A percentile compares a stretch with the other conserved stretches of the same genome.
Conservation (phyloP, 2,329 filamentous ascomycete genomes). For the Ophidiomyces ophidiicola region DNA sequence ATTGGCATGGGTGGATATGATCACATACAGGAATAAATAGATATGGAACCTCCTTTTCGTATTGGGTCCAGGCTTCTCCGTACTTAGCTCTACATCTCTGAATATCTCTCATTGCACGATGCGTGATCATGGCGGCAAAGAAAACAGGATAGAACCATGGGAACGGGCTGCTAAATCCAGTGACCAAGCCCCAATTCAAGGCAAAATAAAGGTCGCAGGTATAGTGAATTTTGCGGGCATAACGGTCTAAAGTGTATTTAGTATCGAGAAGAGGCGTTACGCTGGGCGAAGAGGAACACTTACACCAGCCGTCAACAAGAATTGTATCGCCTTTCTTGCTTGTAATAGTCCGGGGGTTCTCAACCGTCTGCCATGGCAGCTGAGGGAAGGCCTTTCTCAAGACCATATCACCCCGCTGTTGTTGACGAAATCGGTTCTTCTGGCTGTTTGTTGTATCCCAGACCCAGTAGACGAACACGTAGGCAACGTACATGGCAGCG, state of each 20-base stretch:
- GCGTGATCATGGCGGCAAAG: slow-evolving; percentile 67
- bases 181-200: slow-evolving; percentile 65
- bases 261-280: background rate
- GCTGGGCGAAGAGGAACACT: slow-evolving; percentile 24
- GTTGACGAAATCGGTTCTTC: slow-evolving; percentile 80
- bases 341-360: slow-evolving; percentile 67
- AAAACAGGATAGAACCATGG: slow-evolving; percentile 84
- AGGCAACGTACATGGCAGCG: slow-evolving; percentile 52
- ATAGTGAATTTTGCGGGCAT: slow-evolving; percentile 71
- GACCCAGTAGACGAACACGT: slow-evolving; percentile 75
- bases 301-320: slow-evolving; percentile 74
- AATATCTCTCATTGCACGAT: slow-evolving; percentile 65
- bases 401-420: slow-evolving; percentile 52
- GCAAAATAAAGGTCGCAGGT: slow-evolving; percentile 70
- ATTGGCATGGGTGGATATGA: background rate
- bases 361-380: slow-evolving; percentile 72
- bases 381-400: slow-evolving; percentile 75
- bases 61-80: slow-evolving; percentile 69
- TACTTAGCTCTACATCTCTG: slow-evolving; percentile 65
- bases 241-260: slow-evolving; percentile 40
- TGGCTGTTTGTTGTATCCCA: slow-evolving; percentile 90
- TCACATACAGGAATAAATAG: slow-evolving; percentile 61
- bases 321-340: slow-evolving; percentile 63
- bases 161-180: slow-evolving; percentile 67
- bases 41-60: slow-evolving; percentile 67